phyloP scores from a whole-genome alignment of 2,329 filamentous ascomycete species.

The Verticillium longisporum region DNA sequence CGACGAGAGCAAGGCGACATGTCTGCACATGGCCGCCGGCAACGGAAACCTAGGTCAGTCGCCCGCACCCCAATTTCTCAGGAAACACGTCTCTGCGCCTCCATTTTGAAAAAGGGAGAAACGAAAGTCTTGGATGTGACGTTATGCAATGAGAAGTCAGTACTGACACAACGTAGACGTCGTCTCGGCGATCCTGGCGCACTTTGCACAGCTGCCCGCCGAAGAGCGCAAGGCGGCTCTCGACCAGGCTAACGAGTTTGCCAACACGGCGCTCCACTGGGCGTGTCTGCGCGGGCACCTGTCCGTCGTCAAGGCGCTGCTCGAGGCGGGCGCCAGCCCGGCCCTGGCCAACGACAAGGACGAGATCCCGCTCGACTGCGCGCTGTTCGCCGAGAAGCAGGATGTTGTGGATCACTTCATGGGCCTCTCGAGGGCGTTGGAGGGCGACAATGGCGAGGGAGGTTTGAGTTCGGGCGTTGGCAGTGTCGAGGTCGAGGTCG shows the following conservation, averaged over 20 bases:
- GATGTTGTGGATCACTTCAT: constrained; percentile 58
- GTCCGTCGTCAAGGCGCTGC: constrained; percentile 67
- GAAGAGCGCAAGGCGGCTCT: constrained; percentile 46
- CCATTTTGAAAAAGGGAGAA: too few species aligned
- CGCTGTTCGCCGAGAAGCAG: constrained; percentile 62
- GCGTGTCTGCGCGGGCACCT: constrained; percentile 86
- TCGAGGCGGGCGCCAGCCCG: constrained; percentile 71
- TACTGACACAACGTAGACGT: constrained; percentile 25
- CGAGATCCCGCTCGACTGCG: constrained; percentile 71
- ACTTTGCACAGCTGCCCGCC: constrained; percentile 30
- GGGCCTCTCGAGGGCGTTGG: constrained; percentile 37
- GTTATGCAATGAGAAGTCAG: background rate
- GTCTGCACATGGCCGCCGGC: constrained; percentile 85
- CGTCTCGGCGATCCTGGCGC: constrained; percentile 34
- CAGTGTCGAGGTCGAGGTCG: constrained; percentile 28
- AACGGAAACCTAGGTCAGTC: constrained; percentile 73
- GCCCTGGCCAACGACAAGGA: constrained; percentile 76
- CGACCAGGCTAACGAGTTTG: constrained; percentile 68
- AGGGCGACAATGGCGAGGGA: constrained; percentile 35
- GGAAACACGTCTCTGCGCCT: too few species aligned
- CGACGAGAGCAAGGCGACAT: constrained; percentile 72
- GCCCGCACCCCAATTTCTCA: too few species aligned
- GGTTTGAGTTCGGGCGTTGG: constrained; percentile 26
- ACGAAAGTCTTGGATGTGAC: too few species aligned
- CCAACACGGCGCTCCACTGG: constrained; percentile 93